These are phyloP conservation scores for Apiospora arundinis DNA, from an alignment of 2,329 filamentous ascomycete genomes.

Conservation along the genomic window DNA sequence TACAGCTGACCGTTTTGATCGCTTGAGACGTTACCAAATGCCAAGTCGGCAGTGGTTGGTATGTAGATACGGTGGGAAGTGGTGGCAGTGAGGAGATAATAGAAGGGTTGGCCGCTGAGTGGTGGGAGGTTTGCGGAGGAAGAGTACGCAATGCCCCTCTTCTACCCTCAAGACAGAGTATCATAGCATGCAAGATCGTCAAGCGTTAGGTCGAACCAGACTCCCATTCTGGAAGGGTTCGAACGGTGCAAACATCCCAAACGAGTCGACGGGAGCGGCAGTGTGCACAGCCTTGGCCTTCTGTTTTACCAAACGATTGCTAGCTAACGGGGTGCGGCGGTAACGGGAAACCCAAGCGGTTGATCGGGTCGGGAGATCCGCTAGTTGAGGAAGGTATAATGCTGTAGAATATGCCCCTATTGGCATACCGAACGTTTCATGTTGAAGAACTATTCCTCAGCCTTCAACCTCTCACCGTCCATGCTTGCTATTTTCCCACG, in stretches of 20 bases:
- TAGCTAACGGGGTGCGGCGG: neutral
- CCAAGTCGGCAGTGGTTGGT: neutral
- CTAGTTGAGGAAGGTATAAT: neutral
- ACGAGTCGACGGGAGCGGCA: constrained; percentile 8
- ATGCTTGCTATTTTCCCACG: neutral
- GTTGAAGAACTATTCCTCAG: neutral
- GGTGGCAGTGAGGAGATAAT: neutral
- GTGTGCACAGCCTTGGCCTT: neutral
- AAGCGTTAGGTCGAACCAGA: neutral
- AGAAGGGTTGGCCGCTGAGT: neutral
- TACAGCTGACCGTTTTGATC: neutral
- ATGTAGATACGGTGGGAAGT: neutral
- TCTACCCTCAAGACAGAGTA: neutral
- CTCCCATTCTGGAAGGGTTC: constrained; percentile 1
- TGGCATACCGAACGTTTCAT: neutral
- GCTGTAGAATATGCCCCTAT: neutral
- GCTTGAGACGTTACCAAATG: neutral
- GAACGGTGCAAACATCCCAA: constrained; percentile 2
- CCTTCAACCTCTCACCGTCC: neutral
- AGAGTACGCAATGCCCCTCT: neutral
- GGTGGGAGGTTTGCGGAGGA: neutral
- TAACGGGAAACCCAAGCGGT: neutral
- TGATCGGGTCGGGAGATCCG: constrained; percentile 1
- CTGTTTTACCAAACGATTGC: constrained; percentile 14
- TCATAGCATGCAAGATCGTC: neutral